Evolutionary conservation across 495 filamentous ascomycete genomes (phyloP).

Genomic region (Aspergillus homomorphus): DNA sequence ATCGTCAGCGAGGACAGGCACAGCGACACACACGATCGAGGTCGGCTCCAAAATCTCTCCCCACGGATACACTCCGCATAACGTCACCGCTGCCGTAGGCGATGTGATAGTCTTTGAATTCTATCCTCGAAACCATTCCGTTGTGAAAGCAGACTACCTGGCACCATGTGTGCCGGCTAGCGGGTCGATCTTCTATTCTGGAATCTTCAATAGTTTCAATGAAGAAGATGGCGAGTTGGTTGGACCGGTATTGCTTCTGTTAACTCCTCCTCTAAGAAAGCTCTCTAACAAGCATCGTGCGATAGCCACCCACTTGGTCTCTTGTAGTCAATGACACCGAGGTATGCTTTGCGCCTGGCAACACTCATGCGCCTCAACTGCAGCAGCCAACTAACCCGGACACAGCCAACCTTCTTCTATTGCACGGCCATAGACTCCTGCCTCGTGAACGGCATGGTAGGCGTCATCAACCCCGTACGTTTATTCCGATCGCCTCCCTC

Average conservation of each 20-base stretch:
- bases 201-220: constrained; percentile 29
- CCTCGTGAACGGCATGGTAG: constrained; percentile 40
- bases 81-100: constrained; percentile 48
- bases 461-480: constrained; percentile 40
- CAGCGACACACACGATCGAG: constrained; percentile 45
- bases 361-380: background rate
- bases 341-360: constrained; percentile 18
- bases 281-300: background rate
- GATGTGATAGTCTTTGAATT: constrained; percentile 60
- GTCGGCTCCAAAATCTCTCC: constrained; percentile 47
- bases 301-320: constrained; percentile 36
- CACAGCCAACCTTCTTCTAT: constrained; percentile 40
- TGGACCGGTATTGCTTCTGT: constrained; percentile 22
- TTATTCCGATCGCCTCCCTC: background rate
- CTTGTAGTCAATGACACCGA: constrained; percentile 33
- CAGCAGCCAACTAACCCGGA: constrained; percentile 3
- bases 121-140: constrained; percentile 61
- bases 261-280: background rate
- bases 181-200: constrained; percentile 42
- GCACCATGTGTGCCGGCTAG: constrained; percentile 54
- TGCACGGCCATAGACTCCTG: constrained; percentile 43
- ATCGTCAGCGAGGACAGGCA: constrained; percentile 14
- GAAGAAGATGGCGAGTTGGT: constrained; percentile 28
- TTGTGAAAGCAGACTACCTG: constrained; percentile 54
- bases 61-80: constrained; percentile 50